These are phyloP conservation scores for Fraxinus angustifolia DNA, from an alignment of 305 asterid genomes.

Conservation along the genomic window DNA sequence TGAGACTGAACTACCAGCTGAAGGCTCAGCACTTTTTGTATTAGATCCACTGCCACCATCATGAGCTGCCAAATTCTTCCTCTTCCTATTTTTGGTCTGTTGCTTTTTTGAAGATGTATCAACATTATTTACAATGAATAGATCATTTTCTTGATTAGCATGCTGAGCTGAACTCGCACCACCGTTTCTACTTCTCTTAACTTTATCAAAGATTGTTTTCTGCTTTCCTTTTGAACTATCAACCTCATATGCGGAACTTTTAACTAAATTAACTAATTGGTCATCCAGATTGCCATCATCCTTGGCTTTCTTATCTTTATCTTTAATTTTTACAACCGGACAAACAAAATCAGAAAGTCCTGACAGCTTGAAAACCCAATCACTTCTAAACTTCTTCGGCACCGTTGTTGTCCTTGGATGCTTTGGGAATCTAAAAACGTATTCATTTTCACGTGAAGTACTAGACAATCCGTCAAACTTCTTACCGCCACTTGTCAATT, in stretches of 20 bases:
- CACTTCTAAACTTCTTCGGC: slow-evolving; percentile 45
- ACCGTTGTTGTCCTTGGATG: slow-evolving; percentile 74
- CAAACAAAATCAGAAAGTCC: slow-evolving; percentile 39
- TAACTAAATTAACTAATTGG: slow-evolving; percentile 24
- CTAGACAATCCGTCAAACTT: slow-evolving; percentile 49
- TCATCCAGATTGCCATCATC: slow-evolving; percentile 39
- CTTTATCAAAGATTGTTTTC: slow-evolving; percentile 38
- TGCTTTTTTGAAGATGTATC: slow-evolving; percentile 37
- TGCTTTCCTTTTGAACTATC: slow-evolving; percentile 34
- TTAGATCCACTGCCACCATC: slow-evolving; percentile 32
- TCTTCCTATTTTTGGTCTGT: slow-evolving; percentile 44
- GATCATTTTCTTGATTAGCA: slow-evolving; percentile 33
- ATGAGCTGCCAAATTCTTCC: slow-evolving; percentile 36
- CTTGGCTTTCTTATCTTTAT: slow-evolving; percentile 35
- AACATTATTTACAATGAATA: slow-evolving; percentile 33
- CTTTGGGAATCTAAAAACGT: slow-evolving; percentile 64
- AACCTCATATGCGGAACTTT: slow-evolving; percentile 34
- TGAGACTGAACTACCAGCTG: slow-evolving; percentile 44
- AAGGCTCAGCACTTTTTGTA: slow-evolving; percentile 48
- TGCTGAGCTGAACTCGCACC: slow-evolving; percentile 34
- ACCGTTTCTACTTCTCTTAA: slow-evolving; percentile 30
- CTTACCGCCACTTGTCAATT: slow-evolving; percentile 30
- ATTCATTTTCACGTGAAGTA: slow-evolving; percentile 50
- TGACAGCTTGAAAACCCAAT: slow-evolving; percentile 30
- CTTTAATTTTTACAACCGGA: slow-evolving; percentile 31